phyloP scores from a whole-genome alignment of 1,139 yeast species.

The Lodderomyces theae region DNA sequence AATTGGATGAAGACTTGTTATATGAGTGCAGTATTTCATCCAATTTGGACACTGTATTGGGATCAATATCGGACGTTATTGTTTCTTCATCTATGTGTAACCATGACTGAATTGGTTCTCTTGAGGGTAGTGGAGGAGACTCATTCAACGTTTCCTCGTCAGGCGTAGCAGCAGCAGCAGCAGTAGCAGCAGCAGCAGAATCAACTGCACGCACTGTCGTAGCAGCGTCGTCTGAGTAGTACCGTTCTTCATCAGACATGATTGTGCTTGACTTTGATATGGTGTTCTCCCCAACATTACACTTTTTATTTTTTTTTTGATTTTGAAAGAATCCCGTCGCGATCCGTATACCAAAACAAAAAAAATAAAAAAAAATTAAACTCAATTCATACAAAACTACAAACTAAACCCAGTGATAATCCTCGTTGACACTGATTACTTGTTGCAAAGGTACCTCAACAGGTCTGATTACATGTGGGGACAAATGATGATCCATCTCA shows the following conservation, averaged over 20 bases:
- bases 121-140: conserved; percentile 20
- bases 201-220: too few species aligned
- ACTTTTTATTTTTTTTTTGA: neutral
- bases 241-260: conserved; percentile 1
- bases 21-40: conserved; percentile 12
- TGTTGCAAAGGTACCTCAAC: conserved; percentile 8
- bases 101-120: conserved; percentile 29
- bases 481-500: conserved; percentile 8
- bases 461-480: neutral
- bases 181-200: neutral
- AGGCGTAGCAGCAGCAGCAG: neutral
- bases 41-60: neutral
- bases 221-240: neutral
- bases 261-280: neutral
- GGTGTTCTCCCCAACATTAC: conserved; percentile 1
- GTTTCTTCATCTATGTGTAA: conserved; percentile 22
- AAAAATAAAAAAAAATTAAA: neutral
- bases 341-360: too few species aligned
- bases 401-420: conserved; percentile 23
- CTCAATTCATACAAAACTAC: neutral
- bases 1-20: conserved; percentile 27
- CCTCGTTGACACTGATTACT: conserved; percentile 16
- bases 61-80: conserved; percentile 1
- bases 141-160: neutral
- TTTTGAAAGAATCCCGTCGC: neutral